Evolutionary conservation across 164 flowering plant species (phyloP).

Genomic region (Vitis rotundifolia): DNA sequence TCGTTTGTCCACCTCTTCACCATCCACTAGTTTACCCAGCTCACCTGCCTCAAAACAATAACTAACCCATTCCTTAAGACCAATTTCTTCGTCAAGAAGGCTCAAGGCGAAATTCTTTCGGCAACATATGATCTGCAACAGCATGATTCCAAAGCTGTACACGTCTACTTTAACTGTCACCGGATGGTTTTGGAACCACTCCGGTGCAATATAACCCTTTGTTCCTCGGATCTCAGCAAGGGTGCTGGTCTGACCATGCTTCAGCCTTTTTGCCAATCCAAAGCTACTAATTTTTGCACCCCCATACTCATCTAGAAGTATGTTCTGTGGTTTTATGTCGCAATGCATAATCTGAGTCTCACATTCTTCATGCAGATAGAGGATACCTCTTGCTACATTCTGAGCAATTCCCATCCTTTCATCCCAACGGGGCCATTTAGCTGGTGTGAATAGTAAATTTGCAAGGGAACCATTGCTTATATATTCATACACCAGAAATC

Average conservation of each 20-base stretch:
- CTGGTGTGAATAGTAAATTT: slow-evolving; percentile 11
- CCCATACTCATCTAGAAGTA: slow-evolving; percentile 14
- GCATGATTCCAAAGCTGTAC: slow-evolving; percentile 37
- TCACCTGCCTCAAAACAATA: slow-evolving; percentile 23
- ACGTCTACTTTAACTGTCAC: slow-evolving; percentile 36
- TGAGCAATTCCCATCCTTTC: slow-evolving; percentile 14
- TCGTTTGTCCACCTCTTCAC: slow-evolving; percentile 11
- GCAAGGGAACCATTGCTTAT: slow-evolving; percentile 33
- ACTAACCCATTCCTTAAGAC: slow-evolving; percentile 33
- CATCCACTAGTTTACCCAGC: slow-evolving; percentile 10
- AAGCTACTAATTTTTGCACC: slow-evolving; percentile 15
- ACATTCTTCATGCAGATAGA: slow-evolving; percentile 18
- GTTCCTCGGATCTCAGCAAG: slow-evolving; percentile 34
- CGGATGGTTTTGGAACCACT: slow-evolving; percentile 31
- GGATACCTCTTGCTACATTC: slow-evolving; percentile 13
- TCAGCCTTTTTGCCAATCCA: slow-evolving; percentile 19
- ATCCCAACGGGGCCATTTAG: slow-evolving; percentile 6
- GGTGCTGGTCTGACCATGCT: slow-evolving; percentile 14
- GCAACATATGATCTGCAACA: slow-evolving; percentile 26
- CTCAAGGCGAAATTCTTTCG: slow-evolving; percentile 10
- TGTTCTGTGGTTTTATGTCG: slow-evolving; percentile 21
- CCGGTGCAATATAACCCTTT: slow-evolving; percentile 45
- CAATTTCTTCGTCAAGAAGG: slow-evolving; percentile 16
- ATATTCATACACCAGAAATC: slow-evolving; percentile 27
- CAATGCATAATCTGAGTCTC: slow-evolving; percentile 18